A percentile compares a stretch with the other conserved stretches of the same genome.
These are phyloP conservation scores for Kodamaea sp. DNA, from an alignment of 1,139 yeast genomes.

Conservation along the genomic window DNA sequence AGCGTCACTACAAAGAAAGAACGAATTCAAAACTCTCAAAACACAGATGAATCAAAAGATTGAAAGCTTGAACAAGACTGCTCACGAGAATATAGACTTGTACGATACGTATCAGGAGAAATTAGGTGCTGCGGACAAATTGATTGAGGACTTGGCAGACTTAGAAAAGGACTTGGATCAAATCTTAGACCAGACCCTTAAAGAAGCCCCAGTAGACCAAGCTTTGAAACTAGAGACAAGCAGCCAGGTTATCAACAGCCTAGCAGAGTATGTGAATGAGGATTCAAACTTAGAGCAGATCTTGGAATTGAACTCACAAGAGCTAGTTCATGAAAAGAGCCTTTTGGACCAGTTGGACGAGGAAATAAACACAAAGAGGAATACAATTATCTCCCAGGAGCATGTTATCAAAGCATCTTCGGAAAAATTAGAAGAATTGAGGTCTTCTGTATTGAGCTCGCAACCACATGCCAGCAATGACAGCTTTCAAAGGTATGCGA, in stretches of 20 bases:
- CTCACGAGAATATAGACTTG: constrained; percentile 20
- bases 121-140: constrained; percentile 11
- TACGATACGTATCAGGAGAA: constrained; percentile 18
- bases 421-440: constrained; percentile 7
- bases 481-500: constrained; percentile 24
- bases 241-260: constrained; percentile 3
- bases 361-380: not conserved
- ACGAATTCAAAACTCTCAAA: constrained; percentile 21
- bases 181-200: constrained; percentile 11
- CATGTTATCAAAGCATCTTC: not conserved
- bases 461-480: constrained; percentile 11
- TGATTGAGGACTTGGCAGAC: constrained; percentile 18
- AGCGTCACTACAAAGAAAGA: constrained; percentile 20
- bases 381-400: constrained; percentile 1
- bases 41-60: constrained; percentile 19
- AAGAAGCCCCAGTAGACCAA: constrained; percentile 2
- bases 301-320: constrained; percentile 3
- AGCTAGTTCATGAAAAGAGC: constrained; percentile 1
- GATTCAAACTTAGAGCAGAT: constrained; percentile 7
- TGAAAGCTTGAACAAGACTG: constrained; percentile 19
- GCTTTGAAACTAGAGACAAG: constrained; percentile 1
- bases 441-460: constrained; percentile 4
- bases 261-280: constrained; percentile 8
- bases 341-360: not conserved
- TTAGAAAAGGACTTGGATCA: constrained; percentile 22